Percentiles rank a stretch among this genome's conserved stretches.
These are phyloP conservation scores for Calonectria naviculata DNA, from an alignment of 2,329 filamentous ascomycete species.

Conservation along the genomic window DNA sequence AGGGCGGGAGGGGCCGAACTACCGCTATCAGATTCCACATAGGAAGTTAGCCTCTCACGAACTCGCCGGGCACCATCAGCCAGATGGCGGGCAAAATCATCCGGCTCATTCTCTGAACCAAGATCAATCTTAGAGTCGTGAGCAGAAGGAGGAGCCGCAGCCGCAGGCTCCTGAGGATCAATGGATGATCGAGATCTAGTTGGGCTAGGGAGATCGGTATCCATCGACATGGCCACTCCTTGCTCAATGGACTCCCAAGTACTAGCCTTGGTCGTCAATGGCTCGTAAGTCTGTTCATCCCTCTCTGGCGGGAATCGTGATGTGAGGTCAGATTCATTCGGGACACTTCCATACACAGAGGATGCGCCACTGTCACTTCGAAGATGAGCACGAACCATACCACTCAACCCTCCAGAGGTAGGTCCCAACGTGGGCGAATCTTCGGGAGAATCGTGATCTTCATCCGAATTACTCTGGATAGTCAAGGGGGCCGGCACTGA, in stretches of 20 bases:
- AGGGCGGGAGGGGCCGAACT: slow-evolving; percentile 37
- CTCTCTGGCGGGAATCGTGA: slow-evolving; percentile 50
- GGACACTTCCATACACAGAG: slow-evolving; percentile 73
- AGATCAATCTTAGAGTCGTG: slow-evolving; percentile 41
- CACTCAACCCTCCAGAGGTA: slow-evolving; percentile 72
- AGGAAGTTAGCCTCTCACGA: slow-evolving; percentile 78
- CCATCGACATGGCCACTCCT: slow-evolving; percentile 39
- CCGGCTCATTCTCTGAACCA: slow-evolving; percentile 61
- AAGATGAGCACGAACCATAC: slow-evolving; percentile 86
- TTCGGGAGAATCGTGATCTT: slow-evolving; percentile 30
- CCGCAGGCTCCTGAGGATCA: slow-evolving; percentile 22
- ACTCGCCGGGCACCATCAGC: slow-evolving; percentile 77
- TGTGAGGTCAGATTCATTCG: slow-evolving; percentile 46
- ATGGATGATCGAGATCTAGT: slow-evolving; percentile 32
- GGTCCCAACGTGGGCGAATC: slow-evolving; percentile 88
- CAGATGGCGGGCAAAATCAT: slow-evolving; percentile 80
- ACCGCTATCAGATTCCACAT: slow-evolving; percentile 71
- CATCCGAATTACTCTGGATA: slow-evolving; percentile 32
- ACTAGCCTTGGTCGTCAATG: slow-evolving; percentile 49
- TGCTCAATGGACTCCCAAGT: slow-evolving; percentile 57
- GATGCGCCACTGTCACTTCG: slow-evolving; percentile 85
- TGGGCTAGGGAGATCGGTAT: slow-evolving; percentile 35
- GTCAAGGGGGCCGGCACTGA: slow-evolving; percentile 57
- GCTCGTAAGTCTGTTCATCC: slow-evolving; percentile 28
- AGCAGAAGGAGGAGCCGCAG: not conserved